Base-by-base conservation (phyloP, 1,284 basidiomycete genomes). In the Puccinia coronata region DNA sequence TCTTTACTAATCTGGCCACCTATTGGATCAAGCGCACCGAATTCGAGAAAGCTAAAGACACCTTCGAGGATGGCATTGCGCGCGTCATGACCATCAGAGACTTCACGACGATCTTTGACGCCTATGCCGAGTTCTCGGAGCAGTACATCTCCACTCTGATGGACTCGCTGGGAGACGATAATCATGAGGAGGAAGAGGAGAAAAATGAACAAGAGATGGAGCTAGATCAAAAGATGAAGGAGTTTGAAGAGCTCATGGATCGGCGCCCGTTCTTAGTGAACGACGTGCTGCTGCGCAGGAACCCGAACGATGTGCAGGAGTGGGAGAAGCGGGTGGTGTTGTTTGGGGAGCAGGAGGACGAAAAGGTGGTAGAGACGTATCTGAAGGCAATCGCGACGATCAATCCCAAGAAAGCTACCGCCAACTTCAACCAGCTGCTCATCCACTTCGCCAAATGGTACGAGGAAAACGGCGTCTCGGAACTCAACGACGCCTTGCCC, bases 301-400 rank as follows among this genome's bases (percentile, higher is more conserved):
- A 99, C 88, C 94, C 95, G 0, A 94, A 98, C 85, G 97, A 99
- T 84, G 96, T 99, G 0, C 95, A 97, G 84, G 97, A 99, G 86
- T 99, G 97, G 97, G 96, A 98, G 88, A 99, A 99, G 87, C 89
- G 96, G 14, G 91, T 98, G n/a, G 94, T 94, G 3, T 87, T 99
- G 57, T 95, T 92, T 90, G 96, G 93, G 18, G 92, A 94, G 73
- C 90, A 98, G 84, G 23, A 80, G 39, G 96, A 99, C 86, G 93
- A 92, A 84, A 95, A 95, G 89, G 92, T 92, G 84, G 93, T 95
- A 20, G 92, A 93, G 84, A 98, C 96, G 2, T 99, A 98, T 86
- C 92, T 91, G 59, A 90, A 91, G 84, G 96, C 97, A 0, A 88
- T 98, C 67, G 92, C 93, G 83, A 96, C 94, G 0, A 91, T 99